Evolutionary conservation across 768 basidiomycete species (phyloP).

Genomic region (Mycena capillaripes): DNA sequence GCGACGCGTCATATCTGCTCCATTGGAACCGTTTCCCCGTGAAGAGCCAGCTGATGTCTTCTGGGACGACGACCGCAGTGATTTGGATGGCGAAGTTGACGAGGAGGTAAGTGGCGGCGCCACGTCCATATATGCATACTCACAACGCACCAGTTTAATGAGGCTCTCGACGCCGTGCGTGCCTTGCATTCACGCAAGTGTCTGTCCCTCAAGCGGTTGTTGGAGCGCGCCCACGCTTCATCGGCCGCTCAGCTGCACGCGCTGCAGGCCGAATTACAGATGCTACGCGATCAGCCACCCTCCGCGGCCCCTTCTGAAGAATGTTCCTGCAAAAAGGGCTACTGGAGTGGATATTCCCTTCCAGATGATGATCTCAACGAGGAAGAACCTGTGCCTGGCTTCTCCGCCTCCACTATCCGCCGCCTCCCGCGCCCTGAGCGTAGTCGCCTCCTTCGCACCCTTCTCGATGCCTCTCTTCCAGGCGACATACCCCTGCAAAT

Average conservation of each 20-base stretch:
- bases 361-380: slow-evolving; percentile 59
- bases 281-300: slow-evolving; percentile 64
- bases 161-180: slow-evolving; percentile 54
- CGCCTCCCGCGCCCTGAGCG: slow-evolving; percentile 32
- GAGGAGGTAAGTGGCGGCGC: slow-evolving; percentile 69
- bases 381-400: slow-evolving; percentile 52
- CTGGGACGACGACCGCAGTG: slow-evolving; percentile 75
- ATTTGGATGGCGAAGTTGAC: slow-evolving; percentile 70
- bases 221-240: slow-evolving; percentile 85
- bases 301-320: slow-evolving; percentile 25
- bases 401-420: slow-evolving; percentile 43
- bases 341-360: slow-evolving; percentile 80
- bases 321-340: slow-evolving; percentile 60
- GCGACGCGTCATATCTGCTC: slow-evolving; percentile 43
- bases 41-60: slow-evolving; percentile 71
- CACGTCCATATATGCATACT: slow-evolving; percentile 12
- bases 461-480: slow-evolving; percentile 52
- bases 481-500: slow-evolving; percentile 91
- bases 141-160: slow-evolving; percentile 28
- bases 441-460: slow-evolving; percentile 33
- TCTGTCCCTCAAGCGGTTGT: slow-evolving; percentile 80
- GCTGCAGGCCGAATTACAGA: slow-evolving; percentile 82
- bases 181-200: slow-evolving; percentile 68
- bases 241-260: slow-evolving; percentile 89
- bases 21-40: slow-evolving; percentile 56